Evolutionary conservation across 163 green algal species (phyloP).

Genomic region (Prototheca cutis): DNA sequence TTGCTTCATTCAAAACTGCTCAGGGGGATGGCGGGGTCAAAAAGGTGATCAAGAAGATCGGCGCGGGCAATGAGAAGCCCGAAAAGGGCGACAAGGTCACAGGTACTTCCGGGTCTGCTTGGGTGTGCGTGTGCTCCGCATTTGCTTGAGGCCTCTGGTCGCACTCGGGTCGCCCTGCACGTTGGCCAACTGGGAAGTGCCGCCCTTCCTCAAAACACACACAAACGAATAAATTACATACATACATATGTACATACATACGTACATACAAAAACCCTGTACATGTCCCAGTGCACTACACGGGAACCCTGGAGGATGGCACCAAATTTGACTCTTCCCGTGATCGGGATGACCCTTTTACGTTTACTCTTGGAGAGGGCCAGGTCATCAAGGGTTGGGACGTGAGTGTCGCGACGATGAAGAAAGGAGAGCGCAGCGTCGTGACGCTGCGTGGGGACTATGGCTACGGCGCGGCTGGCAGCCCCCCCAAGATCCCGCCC

Average conservation of each 20-base stretch:
- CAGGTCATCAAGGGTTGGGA: slow-evolving; percentile 90
- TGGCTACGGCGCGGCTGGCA: slow-evolving; percentile 68
- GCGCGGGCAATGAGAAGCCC: slow-evolving; percentile 58
- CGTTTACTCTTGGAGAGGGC: slow-evolving; percentile 70
- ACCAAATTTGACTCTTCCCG: slow-evolving; percentile 75
- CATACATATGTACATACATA: too few relatives aligned
- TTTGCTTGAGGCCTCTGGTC: too few relatives aligned
- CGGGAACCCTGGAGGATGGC: slow-evolving; percentile 73
- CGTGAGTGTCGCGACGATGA: slow-evolving; percentile 73
- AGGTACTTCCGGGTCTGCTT: too few relatives aligned
- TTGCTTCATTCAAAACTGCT: too few relatives aligned
- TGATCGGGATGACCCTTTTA: slow-evolving; percentile 67
- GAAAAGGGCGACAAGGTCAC: slow-evolving; percentile 62
- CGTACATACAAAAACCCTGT: slow-evolving; percentile 1
- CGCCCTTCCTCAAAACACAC: too few relatives aligned
- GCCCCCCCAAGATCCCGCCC: slow-evolving; percentile 69
- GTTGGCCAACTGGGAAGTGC: too few relatives aligned
- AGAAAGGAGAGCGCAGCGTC: slow-evolving; percentile 66
- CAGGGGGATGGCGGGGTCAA: slow-evolving; percentile 61
- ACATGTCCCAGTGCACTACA: slow-evolving; percentile 89
- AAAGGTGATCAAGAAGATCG: slow-evolving; percentile 65
- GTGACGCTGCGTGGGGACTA: slow-evolving; percentile 52
- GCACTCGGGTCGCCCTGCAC: too few relatives aligned
- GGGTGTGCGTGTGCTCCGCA: too few relatives aligned
- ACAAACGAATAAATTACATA: too few relatives aligned